Percentiles rank a stretch among this genome's conserved stretches.
Evolutionary conservation across 768 basidiomycete genomes (phyloP).

Genomic region (Trametes cingulata): DNA sequence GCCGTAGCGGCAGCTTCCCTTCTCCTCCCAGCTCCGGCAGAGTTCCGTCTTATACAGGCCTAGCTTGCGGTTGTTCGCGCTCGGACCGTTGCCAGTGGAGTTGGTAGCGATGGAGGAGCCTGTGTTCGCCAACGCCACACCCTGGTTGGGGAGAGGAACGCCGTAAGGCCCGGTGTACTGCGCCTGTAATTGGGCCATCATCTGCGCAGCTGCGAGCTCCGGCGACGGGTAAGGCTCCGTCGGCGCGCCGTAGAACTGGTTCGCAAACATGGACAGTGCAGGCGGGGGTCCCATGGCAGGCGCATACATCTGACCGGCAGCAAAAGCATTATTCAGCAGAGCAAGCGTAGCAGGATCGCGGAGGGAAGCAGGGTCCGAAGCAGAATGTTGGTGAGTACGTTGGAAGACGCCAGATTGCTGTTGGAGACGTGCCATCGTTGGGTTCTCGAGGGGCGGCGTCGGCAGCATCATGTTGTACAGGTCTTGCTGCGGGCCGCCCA

Average conservation of each 20-base stretch:
- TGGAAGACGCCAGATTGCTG: slow-evolving; percentile 78
- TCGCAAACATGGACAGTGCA: slow-evolving; percentile 64
- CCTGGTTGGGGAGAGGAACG: slow-evolving; percentile 25
- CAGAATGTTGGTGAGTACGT: slow-evolving; percentile 76
- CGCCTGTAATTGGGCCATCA: slow-evolving; percentile 62
- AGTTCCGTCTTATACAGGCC: slow-evolving; percentile 90
- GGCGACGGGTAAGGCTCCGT: slow-evolving; percentile 56
- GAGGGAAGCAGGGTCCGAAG: slow-evolving; percentile 77
- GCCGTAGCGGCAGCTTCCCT: slow-evolving; percentile 83
- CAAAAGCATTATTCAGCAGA: slow-evolving; percentile 57
- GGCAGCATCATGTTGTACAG: slow-evolving; percentile 80
- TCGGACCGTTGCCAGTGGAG: slow-evolving; percentile 61
- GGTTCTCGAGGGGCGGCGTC: slow-evolving; percentile 52
- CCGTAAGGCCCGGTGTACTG: slow-evolving; percentile 56
- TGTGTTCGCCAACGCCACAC: slow-evolving; percentile 25
- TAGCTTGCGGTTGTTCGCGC: slow-evolving; percentile 88
- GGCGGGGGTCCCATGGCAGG: slow-evolving; percentile 45
- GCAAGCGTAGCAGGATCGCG: slow-evolving; percentile 72
- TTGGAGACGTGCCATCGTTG: slow-evolving; percentile 73
- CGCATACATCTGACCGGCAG: slow-evolving; percentile 56
- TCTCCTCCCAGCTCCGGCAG: slow-evolving; percentile 92
- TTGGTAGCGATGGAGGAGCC: slow-evolving; percentile 32
- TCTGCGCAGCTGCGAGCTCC: slow-evolving; percentile 54
- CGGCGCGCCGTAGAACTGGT: slow-evolving; percentile 62
- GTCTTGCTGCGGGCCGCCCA: slow-evolving; percentile 70